Evolutionary conservation across 2,329 filamentous ascomycete genomes (phyloP), one percentile per base, ranked within the genome.

Genomic region (Diaporthe sp.): DNA sequence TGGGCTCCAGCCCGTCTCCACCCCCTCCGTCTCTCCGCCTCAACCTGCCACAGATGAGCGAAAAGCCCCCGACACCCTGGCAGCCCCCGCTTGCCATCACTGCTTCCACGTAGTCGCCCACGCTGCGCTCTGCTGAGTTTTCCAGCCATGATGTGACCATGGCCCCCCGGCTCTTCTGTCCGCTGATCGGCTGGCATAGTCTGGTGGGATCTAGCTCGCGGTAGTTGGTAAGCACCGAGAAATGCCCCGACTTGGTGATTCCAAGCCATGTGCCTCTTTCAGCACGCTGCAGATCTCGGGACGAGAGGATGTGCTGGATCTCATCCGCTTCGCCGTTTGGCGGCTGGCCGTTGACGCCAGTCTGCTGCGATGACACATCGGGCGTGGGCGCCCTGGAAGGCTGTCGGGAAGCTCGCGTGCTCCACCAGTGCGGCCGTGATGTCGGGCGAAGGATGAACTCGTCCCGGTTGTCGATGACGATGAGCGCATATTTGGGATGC

Each of bases 401-500:
- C 12, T 72, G 66, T 15, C 70, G 71, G 13, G 73, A 72, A 77
- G 55, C 81, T 75, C 86, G 58, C 17, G 79, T 86, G 56, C 81
- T 86, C 90, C 91, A 93, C 91, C 91, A 93, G 81, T 92, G 88
- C 9, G 91, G 91, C 74, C 89, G 85, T 70, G 88, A 91, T 2
- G 91, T 93, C 5, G 91, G 91, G 37, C 91, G 87, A 19, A 92
- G 86, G 76, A 93, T 90, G 83, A 89, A 93, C 81, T 93, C 93
- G 85, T 96, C 94, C 78, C 94, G 90, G 82, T 96, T 96, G 84
- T 95, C 91, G 80, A 95, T 86, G 75, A 94, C 84, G 78, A 96
- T 93, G 75, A 96, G 87, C 35, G 92, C 88, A 83, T 96, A 96
- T 77, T 89, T 86, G 13, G 94, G 94, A 80, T 96, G 94, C 59